Evolutionary conservation across 2,329 filamentous ascomycete genomes (phyloP), one percentile per base, ranked within the genome.

Genomic region (Xylaria sp.): DNA sequence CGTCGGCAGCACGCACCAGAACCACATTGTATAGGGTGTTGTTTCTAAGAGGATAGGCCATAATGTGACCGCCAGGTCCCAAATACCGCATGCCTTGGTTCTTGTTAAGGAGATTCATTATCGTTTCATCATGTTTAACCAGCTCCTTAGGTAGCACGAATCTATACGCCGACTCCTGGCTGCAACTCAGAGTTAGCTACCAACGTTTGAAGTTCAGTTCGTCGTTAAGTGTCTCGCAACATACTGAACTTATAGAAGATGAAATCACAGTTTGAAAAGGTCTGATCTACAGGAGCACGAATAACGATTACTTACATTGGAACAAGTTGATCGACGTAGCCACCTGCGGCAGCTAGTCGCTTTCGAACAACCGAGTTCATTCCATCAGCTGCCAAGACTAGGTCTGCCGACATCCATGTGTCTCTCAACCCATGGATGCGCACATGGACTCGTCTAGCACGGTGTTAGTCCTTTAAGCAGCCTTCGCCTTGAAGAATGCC

Each of bases 21-120:
- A 86, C 88, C 48, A 92, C 79, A 78, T 92, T 92, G 81, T 91
- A 91, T 66, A 91, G 87, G 17, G 84, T 83, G 74, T 91, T 88
- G 71, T 84, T 84, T 63, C 86, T 84, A 36, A 92, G 85, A 0
- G 89, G 85, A 74, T 92, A 92, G 1, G 88, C 89, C 75, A 92
- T 91, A 69, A 70, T 62, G 17, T 68, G 65, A 4, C 61, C 48
- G 2, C 57, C 63, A 11, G 65, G 67, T 9, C 63, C 68, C 53
- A 71, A 59, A 42, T 65, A 92, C 46, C 89, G 83, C 1, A 86
- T 86, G 0, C 88, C 89, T 6, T 81, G 80, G 64, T 89, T 85
- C 17, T 82, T 82, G 53, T 89, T 83, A 13, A 92, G 81, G 4
- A 92, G 82, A 0, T 79, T 82, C 28, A 87, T 78, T 0, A 89